A percentile compares a stretch with the other conserved stretches of the same genome.
These are phyloP conservation scores for Fusarium staphyleae DNA, from an alignment of 2,329 filamentous ascomycete species.

Conservation along the genomic window DNA sequence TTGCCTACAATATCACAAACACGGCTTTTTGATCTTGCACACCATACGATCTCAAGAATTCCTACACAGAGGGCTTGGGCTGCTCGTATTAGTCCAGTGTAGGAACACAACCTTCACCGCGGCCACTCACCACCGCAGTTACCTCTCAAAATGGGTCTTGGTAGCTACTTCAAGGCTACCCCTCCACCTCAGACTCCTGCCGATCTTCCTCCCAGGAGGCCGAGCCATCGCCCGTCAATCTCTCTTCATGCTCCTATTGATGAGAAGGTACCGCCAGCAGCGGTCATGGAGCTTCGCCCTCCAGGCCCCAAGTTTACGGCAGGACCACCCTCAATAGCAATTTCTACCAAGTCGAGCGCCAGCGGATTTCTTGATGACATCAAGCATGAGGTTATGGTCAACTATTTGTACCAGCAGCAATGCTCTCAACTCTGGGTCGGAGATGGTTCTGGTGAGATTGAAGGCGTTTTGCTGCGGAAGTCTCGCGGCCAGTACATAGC, in stretches of 20 bases:
- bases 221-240: conserved; percentile 30
- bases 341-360: conserved; percentile 50
- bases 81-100: background rate
- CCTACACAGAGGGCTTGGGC: background rate
- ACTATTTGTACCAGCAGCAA: conserved; percentile 82
- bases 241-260: conserved; percentile 39
- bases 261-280: conserved; percentile 49
- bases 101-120: background rate
- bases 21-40: background rate
- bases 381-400: conserved; percentile 84
- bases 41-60: background rate
- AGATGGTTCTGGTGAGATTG: conserved; percentile 70
- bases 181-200: conserved; percentile 24
- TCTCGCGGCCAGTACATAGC: conserved; percentile 73
- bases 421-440: conserved; percentile 77
- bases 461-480: conserved; percentile 77
- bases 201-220: conserved; percentile 25
- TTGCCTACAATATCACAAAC: background rate
- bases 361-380: conserved; percentile 72
- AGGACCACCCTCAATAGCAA: conserved; percentile 61
- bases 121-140: background rate
- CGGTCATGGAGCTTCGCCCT: conserved; percentile 56
- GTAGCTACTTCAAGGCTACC: conserved; percentile 66
- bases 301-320: conserved; percentile 58
- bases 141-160: conserved; percentile 61